A percentile compares a stretch with the other conserved stretches of the same genome.
These are phyloP conservation scores for Chlorella sp. DNA, from an alignment of 139 green algal species.

Conservation along the genomic window DNA sequence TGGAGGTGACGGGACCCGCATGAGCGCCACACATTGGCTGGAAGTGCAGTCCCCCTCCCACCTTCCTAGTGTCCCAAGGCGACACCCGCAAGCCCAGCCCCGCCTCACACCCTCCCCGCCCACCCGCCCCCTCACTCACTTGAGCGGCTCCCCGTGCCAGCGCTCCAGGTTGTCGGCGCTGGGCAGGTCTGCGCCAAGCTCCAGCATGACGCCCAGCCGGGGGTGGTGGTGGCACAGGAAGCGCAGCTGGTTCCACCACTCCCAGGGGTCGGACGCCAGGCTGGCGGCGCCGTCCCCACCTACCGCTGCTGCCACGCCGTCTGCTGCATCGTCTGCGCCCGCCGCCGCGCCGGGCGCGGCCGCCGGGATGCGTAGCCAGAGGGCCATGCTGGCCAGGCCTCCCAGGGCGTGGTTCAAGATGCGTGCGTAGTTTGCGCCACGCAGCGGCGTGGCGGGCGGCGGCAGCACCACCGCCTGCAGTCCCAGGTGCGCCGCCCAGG, in stretches of 20 bases:
- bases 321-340: conserved; percentile 9
- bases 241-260: conserved; percentile 83
- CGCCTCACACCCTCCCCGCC: background rate
- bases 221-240: conserved; percentile 72
- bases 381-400: conserved; percentile 70
- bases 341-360: background rate
- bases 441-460: conserved; percentile 37
- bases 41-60: too few relatives aligned
- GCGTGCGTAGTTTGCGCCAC: conserved; percentile 76
- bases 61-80: too few relatives aligned
- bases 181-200: conserved; percentile 60
- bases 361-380: conserved; percentile 88
- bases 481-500: conserved; percentile 91
- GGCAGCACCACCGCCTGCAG: conserved; percentile 89
- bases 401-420: conserved; percentile 74
- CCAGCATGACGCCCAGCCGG: conserved; percentile 77
- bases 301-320: background rate
- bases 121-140: conserved; percentile 19
- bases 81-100: too few relatives aligned
- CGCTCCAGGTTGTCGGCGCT: conserved; percentile 46
- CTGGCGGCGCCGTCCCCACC: background rate
- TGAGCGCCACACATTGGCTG: background rate
- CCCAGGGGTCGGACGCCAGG: conserved; percentile 59
- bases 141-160: conserved; percentile 92
- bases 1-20: background rate